Percentiles rank a stretch among this genome's conserved stretches.
Evolutionary conservation across 495 filamentous ascomycete species (phyloP).

Genomic region (Xylona heveae): DNA sequence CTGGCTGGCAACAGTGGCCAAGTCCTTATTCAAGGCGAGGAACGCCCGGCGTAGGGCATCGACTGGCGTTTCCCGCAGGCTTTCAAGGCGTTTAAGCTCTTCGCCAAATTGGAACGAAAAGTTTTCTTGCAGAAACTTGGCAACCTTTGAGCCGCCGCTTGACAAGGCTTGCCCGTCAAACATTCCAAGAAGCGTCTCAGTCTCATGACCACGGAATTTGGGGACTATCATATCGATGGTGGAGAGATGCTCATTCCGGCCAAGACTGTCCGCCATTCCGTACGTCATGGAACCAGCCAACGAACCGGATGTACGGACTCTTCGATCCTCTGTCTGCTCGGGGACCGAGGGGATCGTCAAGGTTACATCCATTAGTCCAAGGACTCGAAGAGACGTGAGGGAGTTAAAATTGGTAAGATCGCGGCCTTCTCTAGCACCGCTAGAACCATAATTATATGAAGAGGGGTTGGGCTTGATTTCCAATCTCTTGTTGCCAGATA

Average conservation of each 20-base stretch:
- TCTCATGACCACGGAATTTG: constrained; percentile 72
- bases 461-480: constrained; percentile 80
- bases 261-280: constrained; percentile 95
- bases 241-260: constrained; percentile 80
- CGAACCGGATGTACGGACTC: constrained; percentile 89
- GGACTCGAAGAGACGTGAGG: constrained; percentile 63
- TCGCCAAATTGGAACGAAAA: constrained; percentile 65
- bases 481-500: constrained; percentile 89
- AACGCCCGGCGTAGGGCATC: constrained; percentile 80
- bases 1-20: constrained; percentile 70
- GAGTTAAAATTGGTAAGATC: constrained; percentile 84
- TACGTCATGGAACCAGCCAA: constrained; percentile 73
- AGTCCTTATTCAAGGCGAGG: constrained; percentile 76
- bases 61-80: constrained; percentile 43
- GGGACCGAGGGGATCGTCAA: constrained; percentile 80
- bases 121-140: constrained; percentile 89
- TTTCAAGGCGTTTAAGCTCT: constrained; percentile 48
- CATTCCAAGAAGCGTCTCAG: constrained; percentile 76
- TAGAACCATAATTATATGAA: constrained; percentile 24
- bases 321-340: constrained; percentile 83
- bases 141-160: constrained; percentile 78
- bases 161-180: constrained; percentile 83
- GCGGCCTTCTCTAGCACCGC: constrained; percentile 26
- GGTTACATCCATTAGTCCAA: constrained; percentile 96
- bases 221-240: constrained; percentile 97